Conservation (phyloP, 441 rosid genomes). For the Biscutella laevigata region DNA sequence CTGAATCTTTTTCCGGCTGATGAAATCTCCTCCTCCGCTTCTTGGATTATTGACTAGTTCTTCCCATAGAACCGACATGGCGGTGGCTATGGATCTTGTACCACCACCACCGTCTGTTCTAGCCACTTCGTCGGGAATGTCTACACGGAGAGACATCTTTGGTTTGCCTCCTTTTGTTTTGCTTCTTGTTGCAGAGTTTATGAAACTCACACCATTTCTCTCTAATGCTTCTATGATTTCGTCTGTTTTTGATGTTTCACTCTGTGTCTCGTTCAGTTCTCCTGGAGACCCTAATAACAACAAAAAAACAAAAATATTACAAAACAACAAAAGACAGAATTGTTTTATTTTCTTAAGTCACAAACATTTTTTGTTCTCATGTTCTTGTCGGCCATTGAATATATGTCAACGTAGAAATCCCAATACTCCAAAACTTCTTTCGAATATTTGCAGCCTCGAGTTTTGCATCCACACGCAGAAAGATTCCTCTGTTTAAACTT, state of each 20-base stretch:
- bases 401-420: conserved; percentile 5
- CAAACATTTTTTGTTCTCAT: conserved; percentile 11
- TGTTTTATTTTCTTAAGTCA: conserved; percentile 12
- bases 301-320: neutral
- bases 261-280: conserved; percentile 28
- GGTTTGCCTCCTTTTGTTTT: conserved; percentile 71
- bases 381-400: conserved; percentile 27
- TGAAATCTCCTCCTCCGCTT: conserved; percentile 37
- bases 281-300: conserved; percentile 32
- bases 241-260: conserved; percentile 46
- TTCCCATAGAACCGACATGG: conserved; percentile 66
- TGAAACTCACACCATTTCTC: conserved; percentile 62
- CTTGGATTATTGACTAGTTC: conserved; percentile 68
- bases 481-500: too few species aligned
- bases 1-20: conserved; percentile 62
- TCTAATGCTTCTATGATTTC: conserved; percentile 67
- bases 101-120: conserved; percentile 34
- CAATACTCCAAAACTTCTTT: conserved; percentile 3
- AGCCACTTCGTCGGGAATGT: conserved; percentile 51
- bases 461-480: conserved; percentile 11
- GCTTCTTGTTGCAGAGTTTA: conserved; percentile 47
- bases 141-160: conserved; percentile 64
- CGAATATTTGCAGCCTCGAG: conserved; percentile 17
- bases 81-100: conserved; percentile 49
- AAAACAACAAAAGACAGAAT: conserved; percentile 1